Evolutionary conservation across 164 flowering plant genomes (phyloP), one percentile per base, ranked within the genome.

Genomic region (Berberis thunbergii): DNA sequence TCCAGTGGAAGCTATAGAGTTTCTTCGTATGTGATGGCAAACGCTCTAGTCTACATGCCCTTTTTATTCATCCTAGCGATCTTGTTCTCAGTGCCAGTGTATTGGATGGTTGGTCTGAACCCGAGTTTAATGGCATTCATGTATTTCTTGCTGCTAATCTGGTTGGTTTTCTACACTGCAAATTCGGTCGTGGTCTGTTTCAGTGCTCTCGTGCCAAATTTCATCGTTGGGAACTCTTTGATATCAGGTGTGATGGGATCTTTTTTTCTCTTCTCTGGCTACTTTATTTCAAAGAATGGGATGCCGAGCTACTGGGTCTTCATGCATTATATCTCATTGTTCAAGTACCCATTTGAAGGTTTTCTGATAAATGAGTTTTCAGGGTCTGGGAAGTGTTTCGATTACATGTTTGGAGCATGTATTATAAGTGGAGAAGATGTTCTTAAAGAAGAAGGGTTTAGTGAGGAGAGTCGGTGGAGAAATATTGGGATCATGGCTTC

Each of bases 291-390:
- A 1, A 86, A 84, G 70, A 57, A 82, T 12, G 88, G 69, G 70
- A 91, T 88, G 4, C 99, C 99, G 0, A 73, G 57, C 1, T 91
- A 87, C 64, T 94, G 99, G 97, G 76, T 87, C 50, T 87, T 86
- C 75, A 84, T 91, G 93, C 96, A 94, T 70, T 94, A 91, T 52
- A 64, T 91, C 10, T 91, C 96, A 1, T 67, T 94, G 59, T 94
- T 91, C 56, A 94, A 94, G 90, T 91, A 94, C 53, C 99, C 97
- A 8, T 94, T 86, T 71, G 99, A 94, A 77, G 95, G 95, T 79
- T 83, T 94, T 61, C 66, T 94, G 80, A 80, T 89, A 61, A 94
- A 94, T 64, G 99, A 94, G 79, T 94, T 88, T 69, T 81, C 89
- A 0, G 79, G 77, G 0, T 66, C 86, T 2, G 76, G 75, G 2